Evolutionary conservation across 139 green algal genomes (phyloP).

Genomic region (Nannochloris sp.): DNA sequence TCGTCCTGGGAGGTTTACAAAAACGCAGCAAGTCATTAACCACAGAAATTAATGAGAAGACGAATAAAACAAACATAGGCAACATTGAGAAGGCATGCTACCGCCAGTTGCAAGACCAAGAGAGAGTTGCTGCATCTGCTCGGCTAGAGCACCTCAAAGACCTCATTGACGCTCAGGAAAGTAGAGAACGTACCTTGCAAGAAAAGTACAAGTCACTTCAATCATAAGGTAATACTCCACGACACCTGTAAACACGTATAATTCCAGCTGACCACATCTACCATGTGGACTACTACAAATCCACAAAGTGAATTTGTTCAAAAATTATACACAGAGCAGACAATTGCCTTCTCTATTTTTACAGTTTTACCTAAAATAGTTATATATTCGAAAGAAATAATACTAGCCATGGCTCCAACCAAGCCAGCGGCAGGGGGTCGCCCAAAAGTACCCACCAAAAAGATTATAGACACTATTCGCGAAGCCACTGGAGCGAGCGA

Average conservation of each 20-base stretch:
- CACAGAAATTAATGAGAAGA: conserved; percentile 15
- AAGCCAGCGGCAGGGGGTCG: conserved; percentile 5
- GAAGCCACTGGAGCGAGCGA: conserved; percentile 40
- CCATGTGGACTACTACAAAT: too few species aligned
- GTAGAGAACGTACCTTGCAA: conserved; percentile 57
- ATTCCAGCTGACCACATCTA: too few species aligned
- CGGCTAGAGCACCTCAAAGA: conserved; percentile 39
- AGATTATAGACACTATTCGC: conserved; percentile 40
- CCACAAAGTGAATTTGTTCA: too few species aligned
- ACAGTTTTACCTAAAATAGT: too few species aligned
- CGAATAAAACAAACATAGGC: conserved; percentile 2
- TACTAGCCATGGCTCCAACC: conserved; percentile 8
- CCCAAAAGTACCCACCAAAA: conserved; percentile 5
- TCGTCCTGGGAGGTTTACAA: conserved; percentile 45
- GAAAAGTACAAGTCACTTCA: conserved; percentile 27
- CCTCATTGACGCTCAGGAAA: conserved; percentile 41
- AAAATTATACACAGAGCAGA: too few species aligned
- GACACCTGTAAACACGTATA: too few species aligned
- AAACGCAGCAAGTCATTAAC: conserved; percentile 40
- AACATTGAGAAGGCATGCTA: conserved; percentile 42
- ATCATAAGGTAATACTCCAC: too few species aligned
- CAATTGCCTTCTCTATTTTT: too few species aligned
- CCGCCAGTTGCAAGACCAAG: conserved; percentile 49
- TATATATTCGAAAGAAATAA: neutral
- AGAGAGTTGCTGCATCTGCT: conserved; percentile 45